These are phyloP conservation scores for Oligophagozyma castellii DNA, from an alignment of 1,139 yeast species.

Conservation along the genomic window DNA sequence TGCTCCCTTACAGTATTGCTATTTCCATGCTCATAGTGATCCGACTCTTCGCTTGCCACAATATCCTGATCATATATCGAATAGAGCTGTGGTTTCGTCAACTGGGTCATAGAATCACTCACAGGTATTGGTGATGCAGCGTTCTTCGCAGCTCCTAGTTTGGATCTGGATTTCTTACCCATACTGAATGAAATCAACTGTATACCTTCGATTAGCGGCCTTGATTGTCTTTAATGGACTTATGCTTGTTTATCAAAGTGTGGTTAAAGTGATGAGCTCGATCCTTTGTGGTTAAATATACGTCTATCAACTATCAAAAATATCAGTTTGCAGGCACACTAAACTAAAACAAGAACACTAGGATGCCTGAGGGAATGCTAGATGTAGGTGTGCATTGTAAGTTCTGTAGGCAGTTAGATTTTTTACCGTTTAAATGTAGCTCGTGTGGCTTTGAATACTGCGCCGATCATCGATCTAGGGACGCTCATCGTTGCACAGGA, in stretches of 20 bases:
- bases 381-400: conserved; percentile 60
- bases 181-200: too few species aligned
- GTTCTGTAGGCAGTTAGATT: conserved; percentile 51
- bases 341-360: not conserved
- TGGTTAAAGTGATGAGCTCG: too few species aligned
- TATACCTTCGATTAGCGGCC: too few species aligned
- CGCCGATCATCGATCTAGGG: conserved; percentile 39
- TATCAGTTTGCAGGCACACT: too few species aligned
- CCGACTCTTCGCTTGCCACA: conserved; percentile 16
- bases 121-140: too few species aligned
- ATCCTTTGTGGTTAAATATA: too few species aligned
- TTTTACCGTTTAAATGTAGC: conserved; percentile 54
- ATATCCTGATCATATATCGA: conserved; percentile 24
- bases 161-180: too few species aligned
- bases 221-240: too few species aligned
- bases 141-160: too few species aligned
- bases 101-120: conserved; percentile 15
- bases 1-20: conserved; percentile 1
- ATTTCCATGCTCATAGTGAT: not conserved
- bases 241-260: too few species aligned
- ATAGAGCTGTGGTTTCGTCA: conserved; percentile 22
- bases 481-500: conserved; percentile 32
- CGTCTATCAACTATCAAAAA: too few species aligned
- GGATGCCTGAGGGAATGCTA: conserved; percentile 33
- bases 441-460: conserved; percentile 45